These are phyloP conservation scores for Botryosphaeria dothidea DNA, from an alignment of 2,329 filamentous ascomycete genomes.

Conservation along the genomic window DNA sequence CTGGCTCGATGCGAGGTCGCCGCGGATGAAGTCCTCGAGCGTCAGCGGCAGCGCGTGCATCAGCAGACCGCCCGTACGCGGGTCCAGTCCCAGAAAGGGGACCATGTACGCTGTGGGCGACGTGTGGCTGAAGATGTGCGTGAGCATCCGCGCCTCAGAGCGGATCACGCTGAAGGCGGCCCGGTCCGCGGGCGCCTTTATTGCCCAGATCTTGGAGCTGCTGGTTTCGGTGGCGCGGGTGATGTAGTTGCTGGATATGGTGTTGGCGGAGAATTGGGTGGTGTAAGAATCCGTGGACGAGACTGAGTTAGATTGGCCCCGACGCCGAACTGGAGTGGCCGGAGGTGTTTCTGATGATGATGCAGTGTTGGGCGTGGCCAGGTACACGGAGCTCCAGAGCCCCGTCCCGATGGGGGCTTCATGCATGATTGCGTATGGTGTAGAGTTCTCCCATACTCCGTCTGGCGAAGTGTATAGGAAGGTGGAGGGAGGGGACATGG, in stretches of 20 bases:
- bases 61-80: constrained; percentile 31
- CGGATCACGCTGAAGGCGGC: constrained; percentile 33
- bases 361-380: constrained; percentile 24
- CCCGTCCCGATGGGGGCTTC: constrained; percentile 33
- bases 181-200: constrained; percentile 35
- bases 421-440: constrained; percentile 24
- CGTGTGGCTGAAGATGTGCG: constrained; percentile 29
- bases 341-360: constrained; percentile 1
- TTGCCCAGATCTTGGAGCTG: constrained; percentile 27
- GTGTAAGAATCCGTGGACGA: constrained; percentile 10
- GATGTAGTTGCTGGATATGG: constrained; percentile 24
- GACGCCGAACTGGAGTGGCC: constrained; percentile 12
- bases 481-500: not conserved
- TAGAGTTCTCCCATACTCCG: constrained; percentile 12
- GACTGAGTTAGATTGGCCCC: constrained; percentile 6
- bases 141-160: constrained; percentile 35
- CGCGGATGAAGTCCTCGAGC: constrained; percentile 34
- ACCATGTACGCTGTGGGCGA: constrained; percentile 30
- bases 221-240: constrained; percentile 21
- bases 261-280: constrained; percentile 5
- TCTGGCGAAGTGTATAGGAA: constrained; percentile 2
- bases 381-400: constrained; percentile 40
- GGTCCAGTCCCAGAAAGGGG: constrained; percentile 36
- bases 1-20: constrained; percentile 24
- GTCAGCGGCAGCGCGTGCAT: constrained; percentile 35